Percentiles rank a stretch among this genome's conserved stretches.
phyloP scores from a whole-genome alignment of 306 rosid species.

The Vachellia collinsii region DNA sequence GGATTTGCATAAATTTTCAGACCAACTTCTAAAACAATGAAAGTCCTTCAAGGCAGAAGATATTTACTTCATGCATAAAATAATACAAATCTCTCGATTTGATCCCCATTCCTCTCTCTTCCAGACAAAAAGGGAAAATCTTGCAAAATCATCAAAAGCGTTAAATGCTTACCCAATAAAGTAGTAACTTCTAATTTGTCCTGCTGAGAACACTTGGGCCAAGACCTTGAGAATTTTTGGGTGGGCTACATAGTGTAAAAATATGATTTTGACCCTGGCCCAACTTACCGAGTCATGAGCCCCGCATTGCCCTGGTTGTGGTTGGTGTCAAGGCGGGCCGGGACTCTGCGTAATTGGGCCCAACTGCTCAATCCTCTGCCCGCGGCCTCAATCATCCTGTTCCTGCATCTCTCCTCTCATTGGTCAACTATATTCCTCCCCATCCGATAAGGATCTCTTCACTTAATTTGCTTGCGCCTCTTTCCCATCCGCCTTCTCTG shows the following conservation, averaged over 20 bases:
- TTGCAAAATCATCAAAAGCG: neutral
- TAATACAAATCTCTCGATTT: neutral
- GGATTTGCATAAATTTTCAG: too few relatives aligned
- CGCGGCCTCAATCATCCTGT: conserved; percentile 17
- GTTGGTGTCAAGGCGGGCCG: neutral
- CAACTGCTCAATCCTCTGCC: conserved; percentile 10
- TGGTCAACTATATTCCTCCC: conserved; percentile 40
- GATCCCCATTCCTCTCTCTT: neutral
- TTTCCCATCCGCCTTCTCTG: neutral
- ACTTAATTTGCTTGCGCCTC: neutral
- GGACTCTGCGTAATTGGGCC: neutral
- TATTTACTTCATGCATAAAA: too few relatives aligned
- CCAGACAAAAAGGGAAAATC: neutral
- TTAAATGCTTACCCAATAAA: too few relatives aligned
- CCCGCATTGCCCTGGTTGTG: neutral
- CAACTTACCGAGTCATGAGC: neutral
- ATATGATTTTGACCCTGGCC: neutral
- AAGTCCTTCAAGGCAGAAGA: too few relatives aligned
- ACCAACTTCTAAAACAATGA: too few relatives aligned
- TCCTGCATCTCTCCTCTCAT: conserved; percentile 31
- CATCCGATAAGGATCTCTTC: conserved; percentile 26
- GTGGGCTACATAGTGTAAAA: neutral
- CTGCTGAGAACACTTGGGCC: neutral
- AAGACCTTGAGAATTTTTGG: neutral
- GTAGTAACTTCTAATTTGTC: neutral